Conservation (phyloP, 2,329 filamentous ascomycete genomes). For the Fusarium concolor region DNA sequence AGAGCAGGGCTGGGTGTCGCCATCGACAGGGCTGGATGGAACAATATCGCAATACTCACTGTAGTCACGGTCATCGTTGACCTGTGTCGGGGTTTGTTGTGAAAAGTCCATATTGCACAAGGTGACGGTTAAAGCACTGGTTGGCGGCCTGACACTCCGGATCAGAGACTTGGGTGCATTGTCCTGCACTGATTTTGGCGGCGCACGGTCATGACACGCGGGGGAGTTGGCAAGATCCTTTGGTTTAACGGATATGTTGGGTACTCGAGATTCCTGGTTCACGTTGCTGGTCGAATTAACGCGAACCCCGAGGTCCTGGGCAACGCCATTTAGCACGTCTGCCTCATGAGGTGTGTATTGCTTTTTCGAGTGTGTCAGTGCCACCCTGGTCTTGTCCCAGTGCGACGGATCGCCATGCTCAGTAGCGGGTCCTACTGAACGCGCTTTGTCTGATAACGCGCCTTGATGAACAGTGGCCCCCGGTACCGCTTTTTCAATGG, state of each 20-base stretch:
- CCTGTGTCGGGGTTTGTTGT: conserved; percentile 66
- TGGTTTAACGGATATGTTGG: conserved; percentile 6
- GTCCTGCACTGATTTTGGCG: conserved; percentile 31
- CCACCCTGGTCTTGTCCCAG: conserved; percentile 44
- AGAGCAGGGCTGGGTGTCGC: conserved; percentile 44
- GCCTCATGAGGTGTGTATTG: conserved; percentile 37
- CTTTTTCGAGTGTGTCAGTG: conserved; percentile 46
- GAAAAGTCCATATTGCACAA: conserved; percentile 58
- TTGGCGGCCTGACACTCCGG: conserved; percentile 31
- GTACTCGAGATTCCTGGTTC: conserved; percentile 1
- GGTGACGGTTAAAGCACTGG: conserved; percentile 30
- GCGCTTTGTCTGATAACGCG: conserved; percentile 33
- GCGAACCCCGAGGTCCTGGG: conserved; percentile 24
- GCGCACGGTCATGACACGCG: conserved; percentile 41
- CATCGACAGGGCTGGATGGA: conserved; percentile 46
- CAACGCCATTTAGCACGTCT: conserved; percentile 19
- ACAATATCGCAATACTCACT: conserved; percentile 54
- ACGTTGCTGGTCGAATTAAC: conserved; percentile 23
- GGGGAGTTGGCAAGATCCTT: conserved; percentile 5
- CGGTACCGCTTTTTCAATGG: conserved; percentile 6
- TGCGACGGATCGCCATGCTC: conserved; percentile 41
- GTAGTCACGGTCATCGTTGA: conserved; percentile 68
- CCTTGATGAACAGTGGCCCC: conserved; percentile 17
- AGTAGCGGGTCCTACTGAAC: conserved; percentile 31
- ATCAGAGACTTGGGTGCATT: conserved; percentile 38